Base-by-base conservation (phyloP, 2,329 filamentous ascomycete species). In the Saccharata proteae region DNA sequence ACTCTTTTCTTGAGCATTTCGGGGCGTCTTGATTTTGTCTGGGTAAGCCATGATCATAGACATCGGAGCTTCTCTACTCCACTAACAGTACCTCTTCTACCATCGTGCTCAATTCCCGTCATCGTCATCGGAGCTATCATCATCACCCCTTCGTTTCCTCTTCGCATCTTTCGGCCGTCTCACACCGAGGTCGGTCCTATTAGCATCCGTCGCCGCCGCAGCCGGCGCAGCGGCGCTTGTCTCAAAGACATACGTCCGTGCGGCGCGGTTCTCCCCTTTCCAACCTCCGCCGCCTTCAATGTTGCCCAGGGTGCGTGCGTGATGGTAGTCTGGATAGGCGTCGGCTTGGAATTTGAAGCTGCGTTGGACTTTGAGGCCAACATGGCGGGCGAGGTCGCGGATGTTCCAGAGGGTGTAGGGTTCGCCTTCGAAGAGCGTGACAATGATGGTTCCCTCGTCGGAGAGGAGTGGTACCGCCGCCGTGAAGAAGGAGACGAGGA, bases 361-460 rank as follows among this genome's bases (percentile, higher is more conserved):
- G 45, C 69, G 62, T 43, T 75, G 65, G 20, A 85, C 77, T 46
- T 71, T 69, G 30, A 88, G 59, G 4, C 80, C 81, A 4, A 67
- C 66, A 52, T 93, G 83, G 5, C 88, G 69, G 2, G 73, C 90
- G 16, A 98, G 64, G 59, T 94, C 88, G 20, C 77, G 72, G 16
- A 96, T 69, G 59, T 96, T 94, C 90, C 90, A 98, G 1, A 94
- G 68, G 2, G 84, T 88, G 54, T 98, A 98, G 1, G 90, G 90
- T 54, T 92, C 80, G 36, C 80, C 81, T 55, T 94, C 88, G 53
- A 98, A 98, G 7, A 96, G 61, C 0, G 85, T 92, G 14, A 96
- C 75, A 31, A 93, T 58, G 32, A 94, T 75, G 5, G 47, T 56
- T 20, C 75, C 76, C 5, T 66, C 62, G 1, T 60, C 43, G 1